Base-by-base conservation (phyloP, 352 stramenopile species). In the Phytophthora ohioensis region DNA sequence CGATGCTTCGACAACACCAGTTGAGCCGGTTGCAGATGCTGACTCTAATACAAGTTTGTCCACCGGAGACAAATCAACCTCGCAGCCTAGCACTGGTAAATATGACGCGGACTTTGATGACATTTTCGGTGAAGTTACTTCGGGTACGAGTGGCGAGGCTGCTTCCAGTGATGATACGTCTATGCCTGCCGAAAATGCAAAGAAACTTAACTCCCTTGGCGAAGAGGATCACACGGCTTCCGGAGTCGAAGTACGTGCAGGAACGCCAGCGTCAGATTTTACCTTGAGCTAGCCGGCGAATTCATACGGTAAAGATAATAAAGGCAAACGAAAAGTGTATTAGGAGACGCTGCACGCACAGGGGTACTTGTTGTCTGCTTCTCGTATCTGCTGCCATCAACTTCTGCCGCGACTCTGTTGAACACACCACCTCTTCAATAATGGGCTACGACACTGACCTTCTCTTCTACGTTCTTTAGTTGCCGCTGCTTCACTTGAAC, bases 401-500 rank as follows among this genome's bases (percentile, higher is more conserved):
- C 6, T 60, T 5, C 35, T 43, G 35, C 41, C 27, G 10, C 10
- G 15, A 62, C 39, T 27, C 39, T 61, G 54, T 21, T 42, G 30
- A 27, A 56, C 52, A 36, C 11, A 52, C 45, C 41, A 42, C 48
- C 36, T 36, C 47, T 65, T 62, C 48, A 67, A 62, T 61, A 59
- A 62, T 30, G 41, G 42, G 43, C 41, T 64, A 59, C 49, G 9
- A 43, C 46, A 71, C 46, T 49, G 32, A 43, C 46, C 45, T 72
- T 64, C 35, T 54, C 39, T 69, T 65, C 56, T 62, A 57, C 39
- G 43, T 49, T 48, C 48, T 64, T 48, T 51, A 27, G 31, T 56
- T 48, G 38, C 15, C 17, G 27, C 49, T 47, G 41, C 31, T 53
- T 92, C 89, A 98, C 79, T 98, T 98, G 75, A 98, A 98, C 53